Evolutionary conservation across 768 basidiomycete genomes (phyloP), one percentile per base, ranked within the genome.

Genomic region (Tylopilus sp.): DNA sequence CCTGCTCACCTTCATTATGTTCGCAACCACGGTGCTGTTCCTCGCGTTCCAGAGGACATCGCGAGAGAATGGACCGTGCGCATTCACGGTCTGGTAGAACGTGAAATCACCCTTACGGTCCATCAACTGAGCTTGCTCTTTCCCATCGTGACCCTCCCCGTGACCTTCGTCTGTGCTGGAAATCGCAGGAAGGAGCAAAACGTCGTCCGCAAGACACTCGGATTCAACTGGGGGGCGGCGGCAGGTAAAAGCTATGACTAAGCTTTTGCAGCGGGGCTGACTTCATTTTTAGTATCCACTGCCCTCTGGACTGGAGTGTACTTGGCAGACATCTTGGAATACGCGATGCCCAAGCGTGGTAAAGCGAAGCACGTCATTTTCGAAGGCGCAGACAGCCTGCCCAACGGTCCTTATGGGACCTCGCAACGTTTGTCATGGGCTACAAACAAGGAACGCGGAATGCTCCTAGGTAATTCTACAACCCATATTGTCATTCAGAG

Each of bases 181-280:
- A 85, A 85, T 61, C 66, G 83, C 2, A 69, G 83, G 23, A 85
- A 83, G 60, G 83, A 86, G 57, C 83, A 85, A 60, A 86, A 86
- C 57, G 67, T 81, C 41, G 74, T 83, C 28, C 71, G 71, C 15
- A 79, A 83, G 61, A 73, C 75, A 8, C 71, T 82, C 1, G 81
- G 81, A 1, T 82, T 82, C 57, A 70, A 62, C 18, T 82, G 81
- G 81, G 80, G 81, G 8, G 70, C 78, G 3, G 79, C 67, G 3
- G 78, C 73, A 41, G 50, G 67, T 78, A 44, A 8, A 2, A 0
- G 20, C 15, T 33, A 17, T n/a, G 47, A 4, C 28, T 21, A n/a
- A 26, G 1, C 21, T 35, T 23, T 47, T 25, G 12, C 1, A 8
- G 18, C 22, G 3, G 36, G 26, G 21, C 44, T 56, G 1, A 56